Base-by-base conservation (phyloP, 1,284 basidiomycete species). In the Fomitopsis pinicola region DNA sequence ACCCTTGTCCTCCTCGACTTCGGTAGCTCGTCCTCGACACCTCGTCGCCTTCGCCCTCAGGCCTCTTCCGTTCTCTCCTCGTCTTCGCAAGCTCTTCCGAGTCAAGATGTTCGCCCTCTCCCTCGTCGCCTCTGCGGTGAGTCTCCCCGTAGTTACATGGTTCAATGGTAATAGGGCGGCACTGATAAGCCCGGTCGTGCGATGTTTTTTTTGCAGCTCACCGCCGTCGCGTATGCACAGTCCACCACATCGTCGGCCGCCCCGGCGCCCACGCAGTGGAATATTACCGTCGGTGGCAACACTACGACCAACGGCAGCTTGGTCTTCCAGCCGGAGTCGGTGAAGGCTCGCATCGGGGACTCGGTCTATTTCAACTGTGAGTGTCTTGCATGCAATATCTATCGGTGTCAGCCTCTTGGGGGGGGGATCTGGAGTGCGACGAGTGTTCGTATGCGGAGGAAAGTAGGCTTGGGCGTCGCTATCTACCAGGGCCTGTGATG, bases 351-450 rank as follows among this genome's bases (percentile, higher is more conserved):
- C 10, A 60, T 75, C 40, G 80, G 81, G 35, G 84, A 86, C 66
- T 73, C 74, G 17, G 78, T 87, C 60, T 40, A 78, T 54, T 86
- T 87, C 77, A 85, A 84, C 67, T 86, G 83, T 84, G 66, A 62
- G 69, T 64, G 17, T 46, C 35, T 45, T 6, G 15, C 22, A 26
- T 15, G 28, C 19, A 2, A 45, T 14, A 1, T 40, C 35, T 36
- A 6, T 36, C 35, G 35, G 2, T 12, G 35, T 36, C 35, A 36
- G 35, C 35, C 7, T 2, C 7, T 36, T 36, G 35, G 12, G 14
- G 5, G 14, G 30, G 4, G 14, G 3, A 10, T 40, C 9, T 15
- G 38, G 38, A 6, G 38, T 14, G 14, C 4, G 9, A 15, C 38
- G 38, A 12, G 14, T 15, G 38, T 40, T 15, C 12, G 38, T 40